Percentiles rank a stretch among this genome's conserved stretches.
These are phyloP conservation scores for Mycena haematopus DNA, from an alignment of 768 basidiomycete genomes.

Conservation along the genomic window DNA sequence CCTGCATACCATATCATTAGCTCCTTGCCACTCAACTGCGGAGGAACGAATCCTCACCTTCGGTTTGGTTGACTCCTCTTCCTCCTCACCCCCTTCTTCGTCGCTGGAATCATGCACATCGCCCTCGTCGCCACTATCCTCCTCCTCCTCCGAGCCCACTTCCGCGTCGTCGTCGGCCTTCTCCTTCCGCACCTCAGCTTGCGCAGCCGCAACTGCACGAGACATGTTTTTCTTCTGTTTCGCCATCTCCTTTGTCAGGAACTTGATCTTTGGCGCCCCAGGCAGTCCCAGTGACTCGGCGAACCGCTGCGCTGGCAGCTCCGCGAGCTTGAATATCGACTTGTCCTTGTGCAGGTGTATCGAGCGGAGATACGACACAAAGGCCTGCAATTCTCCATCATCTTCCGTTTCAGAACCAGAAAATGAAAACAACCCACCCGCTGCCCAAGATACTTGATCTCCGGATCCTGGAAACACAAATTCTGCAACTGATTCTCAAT, in stretches of 20 bases:
- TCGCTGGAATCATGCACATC: slow-evolving; percentile 27
- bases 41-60: slow-evolving; percentile 45
- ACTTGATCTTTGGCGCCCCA: slow-evolving; percentile 95
- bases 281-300: slow-evolving; percentile 92
- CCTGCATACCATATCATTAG: background rate
- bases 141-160: slow-evolving; percentile 24
- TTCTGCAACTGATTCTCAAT: slow-evolving; percentile 91
- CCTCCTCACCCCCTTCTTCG: slow-evolving; percentile 32
- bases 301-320: slow-evolving; percentile 82
- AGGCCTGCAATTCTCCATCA: slow-evolving; percentile 62
- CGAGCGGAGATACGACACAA: slow-evolving; percentile 94
- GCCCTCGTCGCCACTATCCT: slow-evolving; percentile 29
- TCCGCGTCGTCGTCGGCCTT: slow-evolving; percentile 29
- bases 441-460: slow-evolving; percentile 97
- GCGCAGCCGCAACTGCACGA: slow-evolving; percentile 46
- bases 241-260: slow-evolving; percentile 69
- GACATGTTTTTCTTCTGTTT: slow-evolving; percentile 81
- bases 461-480: slow-evolving; percentile 92
- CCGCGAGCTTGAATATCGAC: slow-evolving; percentile 83
- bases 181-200: slow-evolving; percentile 37
- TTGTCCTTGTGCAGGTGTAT: slow-evolving; percentile 95
- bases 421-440: slow-evolving; percentile 57
- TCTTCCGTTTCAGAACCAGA: background rate
- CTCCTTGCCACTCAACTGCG: background rate
- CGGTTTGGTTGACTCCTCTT: slow-evolving; percentile 36